phyloP scores from a whole-genome alignment of 495 filamentous ascomycete species.

The Acidomyces sp. region DNA sequence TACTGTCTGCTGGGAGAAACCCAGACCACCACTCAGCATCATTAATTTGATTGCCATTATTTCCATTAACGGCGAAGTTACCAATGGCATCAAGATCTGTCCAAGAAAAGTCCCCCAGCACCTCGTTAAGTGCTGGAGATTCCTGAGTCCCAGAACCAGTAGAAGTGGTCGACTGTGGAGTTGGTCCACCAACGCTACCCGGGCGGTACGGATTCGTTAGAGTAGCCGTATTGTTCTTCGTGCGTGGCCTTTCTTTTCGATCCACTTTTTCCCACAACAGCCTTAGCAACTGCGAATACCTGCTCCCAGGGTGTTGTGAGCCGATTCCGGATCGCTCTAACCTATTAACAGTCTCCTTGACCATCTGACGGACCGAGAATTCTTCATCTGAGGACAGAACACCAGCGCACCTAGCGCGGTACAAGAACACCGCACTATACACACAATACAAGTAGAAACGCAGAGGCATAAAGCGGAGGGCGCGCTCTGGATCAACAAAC shows the following conservation, averaged over 20 bases:
- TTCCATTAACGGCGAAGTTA: slow-evolving; percentile 35
- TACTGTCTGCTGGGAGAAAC: slow-evolving; percentile 18
- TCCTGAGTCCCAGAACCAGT: slow-evolving; percentile 17
- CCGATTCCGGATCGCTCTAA: slow-evolving; percentile 41
- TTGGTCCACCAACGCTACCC: slow-evolving; percentile 33
- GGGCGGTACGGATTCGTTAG: slow-evolving; percentile 19
- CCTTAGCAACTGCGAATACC: slow-evolving; percentile 42
- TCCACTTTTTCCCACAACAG: slow-evolving; percentile 39
- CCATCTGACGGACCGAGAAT: slow-evolving; percentile 39
- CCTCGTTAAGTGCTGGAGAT: slow-evolving; percentile 25
- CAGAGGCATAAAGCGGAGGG: slow-evolving; percentile 26
- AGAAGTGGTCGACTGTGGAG: slow-evolving; percentile 16
- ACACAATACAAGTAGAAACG: slow-evolving; percentile 35
- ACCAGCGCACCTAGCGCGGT: slow-evolving; percentile 45
- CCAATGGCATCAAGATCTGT: slow-evolving; percentile 44
- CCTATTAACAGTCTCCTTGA: slow-evolving; percentile 38
- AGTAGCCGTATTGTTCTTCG: slow-evolving; percentile 9
- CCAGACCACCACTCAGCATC: slow-evolving; percentile 18
- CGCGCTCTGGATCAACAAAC: slow-evolving; percentile 28
- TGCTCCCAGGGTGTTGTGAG: slow-evolving; percentile 40
- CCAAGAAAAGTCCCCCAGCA: slow-evolving; percentile 44
- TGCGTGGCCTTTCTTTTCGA: slow-evolving; percentile 18
- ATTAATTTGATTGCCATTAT: not conserved
- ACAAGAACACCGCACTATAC: slow-evolving; percentile 45
- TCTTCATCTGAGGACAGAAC: slow-evolving; percentile 42